Evolutionary conservation across 306 rosid species (phyloP), one percentile per base, ranked within the genome.

Genomic region (Cicer judaicum): DNA sequence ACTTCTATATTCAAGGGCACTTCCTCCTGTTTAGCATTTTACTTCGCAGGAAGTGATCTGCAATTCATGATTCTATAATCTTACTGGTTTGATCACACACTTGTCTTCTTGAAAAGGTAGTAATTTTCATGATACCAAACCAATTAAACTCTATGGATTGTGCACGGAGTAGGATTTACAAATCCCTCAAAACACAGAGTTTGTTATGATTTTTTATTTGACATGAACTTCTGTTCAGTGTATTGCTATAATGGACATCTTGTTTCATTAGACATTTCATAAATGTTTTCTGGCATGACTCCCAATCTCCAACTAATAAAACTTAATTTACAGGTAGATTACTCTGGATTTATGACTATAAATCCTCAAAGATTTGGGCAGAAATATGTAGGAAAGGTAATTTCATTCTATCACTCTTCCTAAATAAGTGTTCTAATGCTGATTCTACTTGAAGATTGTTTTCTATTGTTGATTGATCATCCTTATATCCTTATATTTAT

Each of bases 351-450:
- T 82, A 94, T 90, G 97, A 92, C 97, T 43, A 94, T 94, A 82
- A 94, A 94, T 80, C 97, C 99, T 62, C 98, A 94, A 89, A 86
- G 94, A 85, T 94, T 92, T 88, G 97, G 99, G 70, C 99, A 92
- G 86, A 94, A 92, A 84, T 94, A 90, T 81, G 99, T 94, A n/a
- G 99, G 99, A 64, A 94, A 94, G 99, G 99, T 94, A 84, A 63
- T 76, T 78, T 67, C 19, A 40, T 7, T 78, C 69, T 70, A 12
- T 79, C 80, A 63, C 54, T 62, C 68, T 44, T 80, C 81, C 67
- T 67, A 42, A 74, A 56, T 75, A 76, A 73, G 72, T 67, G 47
- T 66, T 78, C 54, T 80, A 60, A 14, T 72, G 63, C 70, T 42
- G 47, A 70, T 62, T 82, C 80, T 76, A 68, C 76, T 54, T 64